Conservation (phyloP, 1,139 yeast species). For the Diutina mesorugosa region DNA sequence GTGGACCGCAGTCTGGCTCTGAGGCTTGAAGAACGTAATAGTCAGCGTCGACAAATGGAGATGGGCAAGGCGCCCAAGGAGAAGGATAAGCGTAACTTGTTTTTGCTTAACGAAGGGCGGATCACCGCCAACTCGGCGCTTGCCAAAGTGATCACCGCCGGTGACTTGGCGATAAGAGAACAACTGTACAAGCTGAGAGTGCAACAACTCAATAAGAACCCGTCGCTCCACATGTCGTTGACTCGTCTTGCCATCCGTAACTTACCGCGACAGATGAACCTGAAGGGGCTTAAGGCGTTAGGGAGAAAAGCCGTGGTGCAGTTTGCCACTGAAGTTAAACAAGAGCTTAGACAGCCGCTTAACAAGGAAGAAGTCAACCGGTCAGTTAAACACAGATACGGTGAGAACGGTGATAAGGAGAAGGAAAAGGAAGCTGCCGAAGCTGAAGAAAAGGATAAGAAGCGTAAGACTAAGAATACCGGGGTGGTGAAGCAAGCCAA, state of each 20-base stretch:
- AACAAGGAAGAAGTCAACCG: constrained; percentile 82
- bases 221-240: constrained; percentile 78
- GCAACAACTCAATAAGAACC: constrained; percentile 82
- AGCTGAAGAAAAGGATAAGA: constrained; percentile 20
- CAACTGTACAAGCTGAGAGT: constrained; percentile 79
- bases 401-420: neutral
- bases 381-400: constrained; percentile 28
- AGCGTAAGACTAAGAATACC: constrained; percentile 56
- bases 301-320: constrained; percentile 93
- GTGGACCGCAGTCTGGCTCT: constrained; percentile 84
- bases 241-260: constrained; percentile 92
- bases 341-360: constrained; percentile 65
- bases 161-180: constrained; percentile 82
- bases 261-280: constrained; percentile 84
- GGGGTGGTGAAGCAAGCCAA: constrained; percentile 94
- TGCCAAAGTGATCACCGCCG: constrained; percentile 51
- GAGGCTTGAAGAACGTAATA: constrained; percentile 59
- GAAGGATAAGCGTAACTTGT: constrained; percentile 75
- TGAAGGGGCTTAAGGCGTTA: constrained; percentile 76
- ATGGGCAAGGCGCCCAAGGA: constrained; percentile 74
- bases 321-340: constrained; percentile 85
- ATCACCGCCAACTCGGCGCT: constrained; percentile 71
- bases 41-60: constrained; percentile 57
- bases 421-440: constrained; percentile 35
- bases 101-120: constrained; percentile 86